Evolutionary conservation across 495 filamentous ascomycete genomes (phyloP), one percentile per base, ranked within the genome.

Genomic region (Neurospora sp.): DNA sequence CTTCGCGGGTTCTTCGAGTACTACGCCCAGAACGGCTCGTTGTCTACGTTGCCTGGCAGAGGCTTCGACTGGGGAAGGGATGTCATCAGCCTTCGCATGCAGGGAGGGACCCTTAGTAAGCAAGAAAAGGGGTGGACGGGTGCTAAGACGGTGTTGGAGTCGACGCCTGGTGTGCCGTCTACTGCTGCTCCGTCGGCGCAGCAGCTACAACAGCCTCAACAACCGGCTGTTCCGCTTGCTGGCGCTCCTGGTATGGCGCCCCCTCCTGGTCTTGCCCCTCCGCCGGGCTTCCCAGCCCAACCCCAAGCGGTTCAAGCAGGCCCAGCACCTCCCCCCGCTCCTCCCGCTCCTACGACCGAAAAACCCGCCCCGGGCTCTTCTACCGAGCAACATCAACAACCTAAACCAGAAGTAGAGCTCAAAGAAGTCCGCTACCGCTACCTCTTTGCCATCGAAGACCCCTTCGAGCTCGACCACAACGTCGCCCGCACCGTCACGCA

Each of bases 371-470:
- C 42, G 42, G 42, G 17, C 17, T 1, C 3, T 45, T 45, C 17
- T 45, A 45, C n/a, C 42, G 42, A 45, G 42, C 42, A 45, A 45
- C 42, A 45, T 1, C 42, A 45, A 68, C 31, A 35, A 38, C 69
- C 31, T 27, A 71, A 68, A 0, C 75, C 77, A n/a, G 40, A 76
- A 42, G 71, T 78, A 65, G 81, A 84, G n/a, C 35, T 83, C 17
- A 90, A 90, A 74, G 90, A 92, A 75, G 83, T 94, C 17, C 86
- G 90, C 10, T 86, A 93, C 74, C 88, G 92, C n/a, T 96, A 91
- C 78, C 87, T 96, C 17, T 90, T 96, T 74, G 90, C 92, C 42
- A 93, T 96, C 73, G 93, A 96, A 77, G 93, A 96, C 78, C 93
- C 93, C 0, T 96, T 96, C 77, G 93, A 96, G 83, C 83, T 87